Percentiles rank a stretch among this genome's conserved stretches.
Conservation (phyloP, 306 rosid genomes). For the Trifolium pratense region DNA sequence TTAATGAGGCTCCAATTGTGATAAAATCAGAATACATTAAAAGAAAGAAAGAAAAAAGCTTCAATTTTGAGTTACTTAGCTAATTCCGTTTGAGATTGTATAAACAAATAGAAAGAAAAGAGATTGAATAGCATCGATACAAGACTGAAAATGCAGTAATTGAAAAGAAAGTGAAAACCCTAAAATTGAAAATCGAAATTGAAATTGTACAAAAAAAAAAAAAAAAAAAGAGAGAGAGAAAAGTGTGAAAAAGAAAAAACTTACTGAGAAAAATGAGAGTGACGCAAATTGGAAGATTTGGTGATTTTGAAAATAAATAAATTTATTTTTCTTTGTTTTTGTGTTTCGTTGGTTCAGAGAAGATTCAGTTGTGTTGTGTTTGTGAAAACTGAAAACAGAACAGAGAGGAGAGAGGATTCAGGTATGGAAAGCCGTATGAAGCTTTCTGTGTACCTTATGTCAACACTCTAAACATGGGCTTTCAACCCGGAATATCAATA, state of each 20-base stretch:
- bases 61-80: constrained; percentile 9
- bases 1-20: not conserved
- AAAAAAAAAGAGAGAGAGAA: no score
- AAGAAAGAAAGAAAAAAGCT: not conserved
- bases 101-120: not conserved
- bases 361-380: constrained; percentile 1
- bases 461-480: not conserved
- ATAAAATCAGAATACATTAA: constrained; percentile 9
- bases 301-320: constrained; percentile 15
- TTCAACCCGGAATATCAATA: no score
- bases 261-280: constrained; percentile 56
- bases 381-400: not conserved
- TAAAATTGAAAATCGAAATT: constrained; percentile 23
- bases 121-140: not conserved
- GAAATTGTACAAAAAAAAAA: constrained; percentile 11
- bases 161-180: constrained; percentile 35
- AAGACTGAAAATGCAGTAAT: not conserved
- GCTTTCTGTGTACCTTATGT: not conserved
- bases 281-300: constrained; percentile 46
- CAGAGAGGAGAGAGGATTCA: not conserved
- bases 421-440: not conserved
- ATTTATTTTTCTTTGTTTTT: not conserved
- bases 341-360: not conserved
- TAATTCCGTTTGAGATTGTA: not conserved
- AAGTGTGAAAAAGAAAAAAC: constrained; percentile 38